Evolutionary conservation across 179 eudicot genomes (phyloP).

Genomic region (Silene coronaria): DNA sequence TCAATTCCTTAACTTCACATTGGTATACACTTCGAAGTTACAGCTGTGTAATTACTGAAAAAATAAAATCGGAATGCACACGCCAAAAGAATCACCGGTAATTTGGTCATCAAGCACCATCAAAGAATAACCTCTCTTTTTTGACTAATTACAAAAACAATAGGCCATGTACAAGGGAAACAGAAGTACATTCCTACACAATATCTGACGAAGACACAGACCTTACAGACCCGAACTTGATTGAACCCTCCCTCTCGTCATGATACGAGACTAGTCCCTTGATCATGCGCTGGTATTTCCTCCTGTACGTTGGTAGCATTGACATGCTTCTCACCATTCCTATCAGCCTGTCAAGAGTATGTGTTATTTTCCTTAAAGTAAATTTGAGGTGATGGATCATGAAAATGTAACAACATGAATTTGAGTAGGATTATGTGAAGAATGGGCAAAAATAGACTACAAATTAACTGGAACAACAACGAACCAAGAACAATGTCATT

Average conservation of each 20-base stretch:
- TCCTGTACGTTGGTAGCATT: constrained; percentile 78
- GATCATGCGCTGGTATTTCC: constrained; percentile 57
- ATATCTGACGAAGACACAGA: constrained; percentile 41
- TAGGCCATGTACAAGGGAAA: constrained; percentile 15
- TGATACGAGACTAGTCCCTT: constrained; percentile 48
- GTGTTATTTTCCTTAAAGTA: neutral
- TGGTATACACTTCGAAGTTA: neutral
- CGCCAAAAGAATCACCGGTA: neutral
- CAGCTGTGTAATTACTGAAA: neutral
- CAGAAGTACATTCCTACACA: constrained; percentile 30
- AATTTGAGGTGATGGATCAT: too few relatives aligned
- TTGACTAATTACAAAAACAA: neutral
- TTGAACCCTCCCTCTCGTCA: constrained; percentile 36
- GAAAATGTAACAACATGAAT: neutral
- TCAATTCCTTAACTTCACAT: neutral
- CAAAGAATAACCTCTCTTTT: constrained; percentile 17
- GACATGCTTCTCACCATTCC: constrained; percentile 73
- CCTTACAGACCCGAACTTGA: constrained; percentile 34
- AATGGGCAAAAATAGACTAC: neutral
- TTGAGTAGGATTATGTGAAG: neutral
- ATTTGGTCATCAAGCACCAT: neutral
- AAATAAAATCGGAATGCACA: neutral
- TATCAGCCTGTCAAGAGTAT: constrained; percentile 46
- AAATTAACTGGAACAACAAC: too few relatives aligned
- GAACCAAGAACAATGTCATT: too few relatives aligned